Base-by-base conservation (phyloP, 768 basidiomycete species). In the Myochromella boudieri region DNA sequence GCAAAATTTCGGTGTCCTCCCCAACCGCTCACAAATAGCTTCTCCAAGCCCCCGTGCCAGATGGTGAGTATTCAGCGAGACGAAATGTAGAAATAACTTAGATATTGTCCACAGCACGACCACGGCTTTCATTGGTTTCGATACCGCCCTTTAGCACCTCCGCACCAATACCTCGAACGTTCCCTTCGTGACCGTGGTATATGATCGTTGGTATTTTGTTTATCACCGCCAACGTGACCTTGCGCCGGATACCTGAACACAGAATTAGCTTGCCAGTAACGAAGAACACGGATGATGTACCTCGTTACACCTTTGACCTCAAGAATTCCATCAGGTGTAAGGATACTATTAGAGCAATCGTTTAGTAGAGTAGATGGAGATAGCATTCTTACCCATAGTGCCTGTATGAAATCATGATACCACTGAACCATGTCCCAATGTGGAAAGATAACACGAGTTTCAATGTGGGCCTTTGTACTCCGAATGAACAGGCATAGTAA, bases 381-480 rank as follows among this genome's bases (percentile, higher is more conserved):
- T n/a, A n/a, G n/a, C n/a, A n/a, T n/a, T n/a, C n/a, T 12, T 27
- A 60, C 63, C 59, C 58, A 47, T 78, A 78, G 1, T 71, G 63
- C 65, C 61, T 58, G 49, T 79, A 79, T 0, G 73, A 75, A 7
- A 79, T 64, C 3, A n/a, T 72, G 3, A 77, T 64, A 4, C 74
- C 75, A 34, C 75, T 77, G 34, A 60, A 76, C 2, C 74, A 78
- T 3, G 73, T 80, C 9, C 78, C n/a, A n/a, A n/a, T n/a, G n/a
- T n/a, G n/a, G n/a, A n/a, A n/a, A n/a, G n/a, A n/a, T n/a, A n/a
- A n/a, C 76, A 3, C 66, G 2, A 80, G 61, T 45, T 70, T 70
- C 37, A 11, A 12, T 15, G 36, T 11, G 17, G 20, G 25, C 14
- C 17, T n/a, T n/a, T n/a, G n/a, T n/a, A n/a, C n/a, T n/a, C 65